Conservation (phyloP, 2,329 filamentous ascomycete species). For the Talaromyces albobiverticillius region DNA sequence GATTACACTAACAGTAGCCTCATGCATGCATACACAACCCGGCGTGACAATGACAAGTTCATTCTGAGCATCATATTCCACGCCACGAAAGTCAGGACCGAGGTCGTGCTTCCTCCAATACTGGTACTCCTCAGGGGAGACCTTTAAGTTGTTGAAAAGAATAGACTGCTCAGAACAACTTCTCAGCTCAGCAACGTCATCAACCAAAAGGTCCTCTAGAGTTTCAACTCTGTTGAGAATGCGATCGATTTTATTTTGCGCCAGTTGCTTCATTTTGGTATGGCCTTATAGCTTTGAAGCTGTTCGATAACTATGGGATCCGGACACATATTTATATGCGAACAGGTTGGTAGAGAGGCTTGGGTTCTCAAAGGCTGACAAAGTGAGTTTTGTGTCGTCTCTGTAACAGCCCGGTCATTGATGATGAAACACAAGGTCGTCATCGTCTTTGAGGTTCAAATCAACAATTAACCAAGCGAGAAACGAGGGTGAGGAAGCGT, state of each 20-base stretch:
- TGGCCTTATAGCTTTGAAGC: not conserved
- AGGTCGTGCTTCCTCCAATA: not conserved
- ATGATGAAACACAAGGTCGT: too few relatives aligned
- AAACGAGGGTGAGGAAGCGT: too few relatives aligned
- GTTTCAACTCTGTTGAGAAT: conserved; percentile 6
- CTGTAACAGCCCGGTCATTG: too few relatives aligned
- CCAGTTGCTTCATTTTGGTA: conserved; percentile 5
- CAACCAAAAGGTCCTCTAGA: conserved; percentile 5
- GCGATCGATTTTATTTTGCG: not conserved
- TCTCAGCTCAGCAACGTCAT: not conserved
- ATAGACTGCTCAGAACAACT: conserved; percentile 1
- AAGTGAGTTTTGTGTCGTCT: not conserved
- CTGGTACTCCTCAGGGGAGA: conserved; percentile 1
- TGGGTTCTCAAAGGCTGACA: not conserved
- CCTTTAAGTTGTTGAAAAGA: conserved; percentile 8
- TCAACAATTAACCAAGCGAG: too few relatives aligned
- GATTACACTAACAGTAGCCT: not conserved
- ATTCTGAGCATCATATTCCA: conserved; percentile 4
- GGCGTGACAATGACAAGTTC: not conserved
- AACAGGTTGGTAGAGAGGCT: not conserved
- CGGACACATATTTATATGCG: conserved; percentile 8
- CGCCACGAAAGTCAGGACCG: not conserved
- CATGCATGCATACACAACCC: not conserved
- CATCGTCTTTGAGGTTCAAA: too few relatives aligned
- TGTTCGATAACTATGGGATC: not conserved